phyloP scores from a whole-genome alignment of 306 rosid genomes.

The Adenanthera pavonina region DNA sequence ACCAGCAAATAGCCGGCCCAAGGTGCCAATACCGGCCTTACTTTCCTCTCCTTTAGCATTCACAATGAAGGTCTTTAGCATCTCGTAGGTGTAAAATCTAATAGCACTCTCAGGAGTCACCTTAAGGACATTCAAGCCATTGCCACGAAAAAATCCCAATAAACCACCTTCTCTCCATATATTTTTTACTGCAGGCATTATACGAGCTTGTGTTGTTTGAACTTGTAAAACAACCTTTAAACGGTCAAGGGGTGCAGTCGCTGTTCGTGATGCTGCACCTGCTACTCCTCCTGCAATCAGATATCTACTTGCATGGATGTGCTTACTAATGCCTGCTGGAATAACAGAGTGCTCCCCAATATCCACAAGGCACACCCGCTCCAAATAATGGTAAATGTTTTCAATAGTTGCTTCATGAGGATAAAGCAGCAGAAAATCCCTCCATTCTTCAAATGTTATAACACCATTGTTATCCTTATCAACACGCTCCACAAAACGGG shows the following conservation, averaged over 20 bases:
- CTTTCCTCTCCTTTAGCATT: slow-evolving; percentile 57
- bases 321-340: slow-evolving; percentile 88
- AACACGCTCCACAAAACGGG: slow-evolving; percentile 92
- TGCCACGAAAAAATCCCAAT: slow-evolving; percentile 89
- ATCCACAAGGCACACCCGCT: slow-evolving; percentile 91
- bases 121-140: slow-evolving; percentile 89
- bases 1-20: slow-evolving; percentile 79
- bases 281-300: slow-evolving; percentile 96
- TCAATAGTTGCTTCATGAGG: slow-evolving; percentile 97
- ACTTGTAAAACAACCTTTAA: slow-evolving; percentile 90
- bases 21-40: slow-evolving; percentile 65
- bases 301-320: slow-evolving; percentile 81
- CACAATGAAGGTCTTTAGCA: slow-evolving; percentile 64
- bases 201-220: slow-evolving; percentile 64
- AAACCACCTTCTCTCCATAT: slow-evolving; percentile 80
- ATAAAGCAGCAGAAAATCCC: slow-evolving; percentile 92
- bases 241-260: slow-evolving; percentile 95
- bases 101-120: slow-evolving; percentile 98
- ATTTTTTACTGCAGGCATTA: slow-evolving; percentile 72
- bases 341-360: slow-evolving; percentile 92
- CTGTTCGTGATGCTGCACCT: slow-evolving; percentile 93
- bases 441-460: slow-evolving; percentile 96
- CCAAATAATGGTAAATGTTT: slow-evolving; percentile 95
- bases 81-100: slow-evolving; percentile 81
- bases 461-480: slow-evolving; percentile 95